Evolutionary conservation across 768 basidiomycete genomes (phyloP), one percentile per base, ranked within the genome.

Genomic region (Filobasidium floriforme): DNA sequence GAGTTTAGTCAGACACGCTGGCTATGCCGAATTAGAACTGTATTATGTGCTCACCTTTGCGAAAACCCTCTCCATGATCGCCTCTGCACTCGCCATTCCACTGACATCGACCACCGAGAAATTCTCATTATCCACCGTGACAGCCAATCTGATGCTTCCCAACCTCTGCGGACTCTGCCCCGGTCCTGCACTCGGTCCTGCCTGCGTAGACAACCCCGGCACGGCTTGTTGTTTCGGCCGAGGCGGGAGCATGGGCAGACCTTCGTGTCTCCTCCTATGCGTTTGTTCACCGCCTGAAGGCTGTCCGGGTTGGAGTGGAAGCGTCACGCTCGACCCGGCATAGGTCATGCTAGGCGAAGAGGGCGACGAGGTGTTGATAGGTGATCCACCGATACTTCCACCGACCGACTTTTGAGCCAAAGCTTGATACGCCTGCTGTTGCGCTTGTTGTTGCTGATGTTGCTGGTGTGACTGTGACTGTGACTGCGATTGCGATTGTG

Each of bases 91-190:
- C n/a, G 71, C 54, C 41, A 75, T 73, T 1, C 73, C 73, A 7
- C 76, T 73, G 19, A 78, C 75, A 66, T 78, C 77, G 29, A 78
- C 77, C 12, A 75, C 63, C 5, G 72, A 69, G 64, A 78, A 78
- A 29, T 75, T 70, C 51, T 78, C 77, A 65, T 76, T 76, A 60
- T 78, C 77, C 55, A 69, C 72, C 0, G 77, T 76, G 22, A 75
- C 77, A 63, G 75, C 75, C 37, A 78, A 49, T 59, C 71, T 73
- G 37, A 70, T 66, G 40, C 60, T 67, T 44, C 62, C 62, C 65
- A 72, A 62, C 37, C 67, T 65, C 32, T 57, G 54, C 19, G 54
- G 54, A 57, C 46, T 51, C 18, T 18, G 46, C 4, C 6, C 12
- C 18, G 3, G 24, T 6, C 46, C 24, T 12, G 46, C 46, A 18